Evolutionary conservation across 345 rosid species (phyloP), one percentile per base, ranked within the genome.

Genomic region (Combretum micranthum): DNA sequence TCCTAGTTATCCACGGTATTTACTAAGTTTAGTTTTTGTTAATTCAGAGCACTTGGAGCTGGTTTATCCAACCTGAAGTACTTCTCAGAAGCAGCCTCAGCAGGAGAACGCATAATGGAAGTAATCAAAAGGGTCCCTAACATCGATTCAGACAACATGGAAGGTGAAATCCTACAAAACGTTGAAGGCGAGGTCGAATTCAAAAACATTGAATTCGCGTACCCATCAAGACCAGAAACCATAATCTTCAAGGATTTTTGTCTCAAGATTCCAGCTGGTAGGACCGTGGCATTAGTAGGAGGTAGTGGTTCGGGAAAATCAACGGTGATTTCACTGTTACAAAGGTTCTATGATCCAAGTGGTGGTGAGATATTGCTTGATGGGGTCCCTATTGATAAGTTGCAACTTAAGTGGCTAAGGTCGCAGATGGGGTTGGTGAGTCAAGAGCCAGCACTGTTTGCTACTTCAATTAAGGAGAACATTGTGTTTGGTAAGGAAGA

Each of bases 301-400:
- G 77, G 91, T 12, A 90, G 97, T 50, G 97, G 97, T 7, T 90
- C 97, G 0, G 97, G 96, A 0, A 90, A 85, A 70, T 90, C 97
- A 7, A 90, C 93, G 0, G 90, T 77, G 39, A 79, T 90, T 54
- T 80, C 97, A 21, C 75, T 85, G 16, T 56, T 90, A 56, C 97
- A 90, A 43, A 85, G 96, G 71, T 90, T 85, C 75, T 90, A 91
- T 53, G 89, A 82, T 50, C 91, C 98, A 21, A 47, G 74, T 13
- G 68, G 66, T 4, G 98, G 98, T 47, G 90, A 85, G 65, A 84
- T 91, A 42, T 73, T 75, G 12, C 57, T 91, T 50, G 98, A 91
- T 68, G 90, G 88, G 14, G 74, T 82, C 15, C 47, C 77, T 37
- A 72, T 86, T 25, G 77, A 76, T n/a, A 82, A 61, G 64, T n/a